Base-by-base conservation (phyloP, 148 eudicot genomes). In the Rhododendron mucronatum region DNA sequence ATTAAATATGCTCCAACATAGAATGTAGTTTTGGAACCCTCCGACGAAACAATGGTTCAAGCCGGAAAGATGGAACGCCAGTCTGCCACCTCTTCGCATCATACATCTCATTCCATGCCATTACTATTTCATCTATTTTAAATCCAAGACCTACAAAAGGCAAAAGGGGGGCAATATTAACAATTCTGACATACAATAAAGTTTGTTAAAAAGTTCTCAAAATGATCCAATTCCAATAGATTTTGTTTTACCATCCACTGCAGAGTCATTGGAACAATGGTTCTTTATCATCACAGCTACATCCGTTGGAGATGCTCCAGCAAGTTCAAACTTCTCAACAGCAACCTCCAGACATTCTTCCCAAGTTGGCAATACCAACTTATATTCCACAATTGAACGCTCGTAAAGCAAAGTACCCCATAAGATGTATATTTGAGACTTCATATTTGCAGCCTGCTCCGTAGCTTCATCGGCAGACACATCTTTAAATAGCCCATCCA, bases 71-170 rank as follows among this genome's bases (percentile, higher is more conserved):
- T 45, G 95, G 92, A 90, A 91, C 91, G 74, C 96, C 98, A 84
- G 93, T 89, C 91, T 93, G 95, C 99, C 99, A 97, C 90, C 93
- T 88, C 77, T 95, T 91, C 51, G 93, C 96, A 93, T 97, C 98
- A 86, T 95, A 95, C 99, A 95, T 96, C 93, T 96, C 99, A 88
- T 94, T 90, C 98, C 98, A 96, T 73, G 99, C 99, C 89, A 93
- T 96, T 79, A 95, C 96, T 78, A 96, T 93, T 88, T 96, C 99
- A 89, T 95, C 98, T 69, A 96, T 93, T 88, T 94, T 95, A 91
- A 96, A 96, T 67, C 93, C 94, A 82, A 92, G 67, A 33, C 91
- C 93, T 89, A 87, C 75, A 91, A 28, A 57, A 55, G 35, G 51
- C 16, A 89, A 75, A 78, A 78, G 59, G 39, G 44, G 39, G 30